phyloP scores from a whole-genome alignment of 495 filamentous ascomycete species.

The Hypoxylon lienhwacheense region DNA sequence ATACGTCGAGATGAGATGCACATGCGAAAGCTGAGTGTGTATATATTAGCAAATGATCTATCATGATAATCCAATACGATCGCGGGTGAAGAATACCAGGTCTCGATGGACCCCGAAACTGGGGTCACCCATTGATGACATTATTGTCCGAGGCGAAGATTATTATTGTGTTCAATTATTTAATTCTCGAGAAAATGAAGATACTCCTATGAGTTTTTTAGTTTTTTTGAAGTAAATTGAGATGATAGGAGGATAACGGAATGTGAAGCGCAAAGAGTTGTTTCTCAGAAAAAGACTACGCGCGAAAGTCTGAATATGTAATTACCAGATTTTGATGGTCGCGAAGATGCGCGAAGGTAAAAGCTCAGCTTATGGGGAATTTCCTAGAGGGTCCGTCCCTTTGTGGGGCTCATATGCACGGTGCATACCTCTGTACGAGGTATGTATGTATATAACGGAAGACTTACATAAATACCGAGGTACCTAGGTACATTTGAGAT shows the following conservation, averaged over 20 bases:
- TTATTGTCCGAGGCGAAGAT: constrained; percentile 16
- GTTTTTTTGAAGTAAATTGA: background rate
- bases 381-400: constrained; percentile 3
- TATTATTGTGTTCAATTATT: constrained; percentile 7
- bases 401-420: too few relatives aligned
- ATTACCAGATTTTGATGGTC: too few relatives aligned
- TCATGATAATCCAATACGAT: constrained; percentile 8
- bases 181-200: background rate
- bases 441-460: background rate
- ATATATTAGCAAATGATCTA: constrained; percentile 6
- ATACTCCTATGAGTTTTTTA: background rate
- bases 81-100: constrained; percentile 52
- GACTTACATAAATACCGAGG: background rate
- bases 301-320: constrained; percentile 30
- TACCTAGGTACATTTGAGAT: background rate
- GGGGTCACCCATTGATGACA: constrained; percentile 62
- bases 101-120: constrained; percentile 62
- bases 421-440: background rate
- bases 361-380: constrained; percentile 11
- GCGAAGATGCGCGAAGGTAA: constrained; percentile 34
- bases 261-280: constrained; percentile 17
- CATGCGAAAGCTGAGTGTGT: constrained; percentile 70
- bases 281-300: constrained; percentile 5
- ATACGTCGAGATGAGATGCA: constrained; percentile 79
- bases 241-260: background rate